Evolutionary conservation across 176 grass and related monocot genomes (phyloP).

Genomic region (Pontederia crassipes): DNA sequence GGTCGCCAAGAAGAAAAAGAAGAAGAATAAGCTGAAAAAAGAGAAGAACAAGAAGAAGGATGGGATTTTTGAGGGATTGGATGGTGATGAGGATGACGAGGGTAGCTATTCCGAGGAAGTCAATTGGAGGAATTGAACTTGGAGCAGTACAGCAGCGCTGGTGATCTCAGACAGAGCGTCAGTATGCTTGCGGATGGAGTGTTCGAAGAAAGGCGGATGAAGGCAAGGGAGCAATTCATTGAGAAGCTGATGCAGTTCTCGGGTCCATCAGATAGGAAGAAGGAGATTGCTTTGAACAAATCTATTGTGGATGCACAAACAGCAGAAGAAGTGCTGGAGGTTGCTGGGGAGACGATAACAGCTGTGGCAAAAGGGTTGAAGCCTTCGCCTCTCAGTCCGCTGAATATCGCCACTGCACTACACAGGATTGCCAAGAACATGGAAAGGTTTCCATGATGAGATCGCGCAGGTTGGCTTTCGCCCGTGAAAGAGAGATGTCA

Average conservation of each 20-base stretch:
- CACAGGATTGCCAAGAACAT: constrained; percentile 98
- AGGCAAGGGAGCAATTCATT: constrained; percentile 53
- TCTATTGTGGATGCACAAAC: constrained; percentile 60
- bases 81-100: constrained; percentile 6
- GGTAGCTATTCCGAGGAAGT: constrained; percentile 24
- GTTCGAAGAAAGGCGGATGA: constrained; percentile 70
- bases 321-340: constrained; percentile 66
- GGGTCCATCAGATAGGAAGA: constrained; percentile 59
- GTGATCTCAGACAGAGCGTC: constrained; percentile 40
- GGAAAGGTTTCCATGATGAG: constrained; percentile 67
- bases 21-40: constrained; percentile 42
- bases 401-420: constrained; percentile 84
- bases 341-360: constrained; percentile 34
- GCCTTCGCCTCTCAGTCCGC: constrained; percentile 67
- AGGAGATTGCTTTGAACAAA: constrained; percentile 70
- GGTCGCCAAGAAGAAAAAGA: constrained; percentile 73
- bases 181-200: constrained; percentile 47
- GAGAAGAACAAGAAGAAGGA: constrained; percentile 9
- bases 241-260: constrained; percentile 65
- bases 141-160: constrained; percentile 5
- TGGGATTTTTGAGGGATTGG: constrained; percentile 9
- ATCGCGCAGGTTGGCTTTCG: constrained; percentile 52
- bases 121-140: constrained; percentile 15
- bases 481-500: constrained; percentile 79
- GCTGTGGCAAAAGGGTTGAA: constrained; percentile 69